These are phyloP conservation scores for Arthrinium puccinioides DNA, from an alignment of 2,329 filamentous ascomycete genomes.

Conservation along the genomic window DNA sequence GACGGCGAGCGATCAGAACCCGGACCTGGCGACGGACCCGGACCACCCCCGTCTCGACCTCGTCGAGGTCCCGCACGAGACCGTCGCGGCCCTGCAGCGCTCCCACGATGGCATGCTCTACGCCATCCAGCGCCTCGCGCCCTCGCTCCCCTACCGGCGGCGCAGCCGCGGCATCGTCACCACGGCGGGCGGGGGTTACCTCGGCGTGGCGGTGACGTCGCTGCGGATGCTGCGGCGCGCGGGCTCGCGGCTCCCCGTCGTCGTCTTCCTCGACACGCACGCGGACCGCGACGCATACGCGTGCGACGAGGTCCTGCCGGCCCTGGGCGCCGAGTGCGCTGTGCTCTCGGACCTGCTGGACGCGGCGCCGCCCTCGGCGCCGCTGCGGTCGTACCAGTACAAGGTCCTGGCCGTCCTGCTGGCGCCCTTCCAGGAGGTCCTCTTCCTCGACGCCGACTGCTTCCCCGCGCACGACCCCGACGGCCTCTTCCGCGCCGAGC, in stretches of 20 bases:
- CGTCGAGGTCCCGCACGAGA: conserved; percentile 1
- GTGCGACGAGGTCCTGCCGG: conserved; percentile 21
- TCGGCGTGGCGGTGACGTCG: conserved; percentile 41
- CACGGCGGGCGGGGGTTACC: conserved; percentile 37
- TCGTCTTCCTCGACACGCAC: conserved; percentile 26
- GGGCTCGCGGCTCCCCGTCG: conserved; percentile 40
- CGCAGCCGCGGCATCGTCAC: conserved; percentile 40
- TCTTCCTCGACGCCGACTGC: conserved; percentile 52
- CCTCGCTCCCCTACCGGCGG: conserved; percentile 21
- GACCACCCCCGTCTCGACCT: conserved; percentile 8
- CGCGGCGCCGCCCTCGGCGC: conserved; percentile 9
- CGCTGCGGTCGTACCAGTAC: conserved; percentile 40
- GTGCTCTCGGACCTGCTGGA: conserved; percentile 21
- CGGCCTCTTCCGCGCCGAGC: conserved; percentile 40
- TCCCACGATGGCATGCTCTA: conserved; percentile 14
- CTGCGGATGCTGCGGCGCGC: conserved; percentile 43
- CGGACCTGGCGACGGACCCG: conserved; percentile 3
- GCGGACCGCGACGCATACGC: conserved; percentile 20
- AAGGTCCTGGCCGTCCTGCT: conserved; percentile 51
- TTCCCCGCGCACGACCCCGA: conserved; percentile 35
- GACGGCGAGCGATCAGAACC: conserved; percentile 6
- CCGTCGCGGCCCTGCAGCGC: conserved; percentile 4
- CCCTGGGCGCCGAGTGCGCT: conserved; percentile 24
- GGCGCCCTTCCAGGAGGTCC: conserved; percentile 49
- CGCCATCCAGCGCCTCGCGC: conserved; percentile 18